Conservation (phyloP, 345 rosid genomes). For the Salix arbutifolia region DNA sequence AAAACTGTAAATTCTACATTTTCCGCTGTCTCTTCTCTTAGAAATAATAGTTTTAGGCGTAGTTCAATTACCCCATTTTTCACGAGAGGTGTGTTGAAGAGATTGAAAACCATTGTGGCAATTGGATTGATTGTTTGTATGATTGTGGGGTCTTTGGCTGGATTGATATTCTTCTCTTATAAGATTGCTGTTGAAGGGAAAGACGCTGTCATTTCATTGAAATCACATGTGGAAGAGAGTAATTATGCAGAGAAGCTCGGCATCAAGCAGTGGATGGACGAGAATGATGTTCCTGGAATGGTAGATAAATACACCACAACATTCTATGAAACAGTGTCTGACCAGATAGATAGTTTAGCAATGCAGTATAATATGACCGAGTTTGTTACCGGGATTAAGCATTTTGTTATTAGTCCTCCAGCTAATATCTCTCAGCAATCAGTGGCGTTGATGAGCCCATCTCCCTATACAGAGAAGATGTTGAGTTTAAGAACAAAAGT, state of each 20-base stretch:
- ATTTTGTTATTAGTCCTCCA: conserved; percentile 59
- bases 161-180: conserved; percentile 76
- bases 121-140: conserved; percentile 78
- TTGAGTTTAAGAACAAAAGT: conserved; percentile 56
- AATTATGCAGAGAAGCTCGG: conserved; percentile 89
- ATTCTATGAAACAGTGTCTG: conserved; percentile 66
- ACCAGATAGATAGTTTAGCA: conserved; percentile 74
- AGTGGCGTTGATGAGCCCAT: conserved; percentile 48
- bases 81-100: conserved; percentile 71
- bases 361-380: conserved; percentile 95
- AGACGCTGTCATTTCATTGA: conserved; percentile 70
- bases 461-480: conserved; percentile 71
- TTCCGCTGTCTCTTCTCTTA: conserved; percentile 65
- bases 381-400: conserved; percentile 76
- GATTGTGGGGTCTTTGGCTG: conserved; percentile 67
- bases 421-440: conserved; percentile 45
- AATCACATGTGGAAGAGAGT: conserved; percentile 76
- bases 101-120: conserved; percentile 67
- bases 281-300: conserved; percentile 86
- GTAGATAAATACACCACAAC: conserved; percentile 68
- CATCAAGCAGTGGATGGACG: conserved; percentile 86
- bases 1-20: conserved; percentile 62
- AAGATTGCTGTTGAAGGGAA: conserved; percentile 93
- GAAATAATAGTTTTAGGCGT: conserved; percentile 61
- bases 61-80: conserved; percentile 56